These are phyloP conservation scores for Lachnellula hyalina DNA, from an alignment of 2,329 filamentous ascomycete species.

Conservation along the genomic window DNA sequence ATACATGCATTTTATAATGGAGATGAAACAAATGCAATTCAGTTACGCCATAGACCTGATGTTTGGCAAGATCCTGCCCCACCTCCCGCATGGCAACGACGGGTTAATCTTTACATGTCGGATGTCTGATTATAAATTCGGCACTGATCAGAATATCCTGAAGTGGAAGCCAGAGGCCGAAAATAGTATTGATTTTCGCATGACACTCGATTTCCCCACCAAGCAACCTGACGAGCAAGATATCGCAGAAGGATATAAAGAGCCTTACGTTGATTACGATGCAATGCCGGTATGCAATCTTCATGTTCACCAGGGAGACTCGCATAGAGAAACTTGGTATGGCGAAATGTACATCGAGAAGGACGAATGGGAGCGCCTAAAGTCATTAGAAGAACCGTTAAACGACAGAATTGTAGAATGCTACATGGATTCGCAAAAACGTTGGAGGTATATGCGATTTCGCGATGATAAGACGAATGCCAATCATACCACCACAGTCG, in stretches of 20 bases:
- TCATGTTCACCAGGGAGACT: slow-evolving; percentile 61
- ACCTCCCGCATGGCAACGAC: slow-evolving; percentile 87
- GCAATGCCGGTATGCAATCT: slow-evolving; percentile 69
- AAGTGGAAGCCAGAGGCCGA: slow-evolving; percentile 98
- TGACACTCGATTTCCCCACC: slow-evolving; percentile 69
- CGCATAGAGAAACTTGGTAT: slow-evolving; percentile 47
- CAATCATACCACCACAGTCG: slow-evolving; percentile 80
- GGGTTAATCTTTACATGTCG: slow-evolving; percentile 97
- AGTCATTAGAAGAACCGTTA: slow-evolving; percentile 67
- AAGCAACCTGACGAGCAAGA: slow-evolving; percentile 65
- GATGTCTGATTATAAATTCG: slow-evolving; percentile 76
- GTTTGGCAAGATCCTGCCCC: slow-evolving; percentile 81
- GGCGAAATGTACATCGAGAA: slow-evolving; percentile 63
- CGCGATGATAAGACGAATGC: slow-evolving; percentile 88
- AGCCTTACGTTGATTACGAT: slow-evolving; percentile 72
- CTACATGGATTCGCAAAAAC: slow-evolving; percentile 65
- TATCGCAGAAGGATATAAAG: slow-evolving; percentile 57
- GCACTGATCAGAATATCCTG: slow-evolving; percentile 87
- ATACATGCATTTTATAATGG: slow-evolving; percentile 72
- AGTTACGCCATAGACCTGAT: slow-evolving; percentile 87
- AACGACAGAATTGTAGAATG: slow-evolving; percentile 88
- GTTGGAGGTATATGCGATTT: slow-evolving; percentile 86
- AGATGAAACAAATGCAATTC: slow-evolving; percentile 85
- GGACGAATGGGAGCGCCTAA: slow-evolving; percentile 79
- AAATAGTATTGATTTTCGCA: slow-evolving; percentile 89